These are phyloP conservation scores for Cercophora newfieldiana DNA, from an alignment of 495 filamentous ascomycete species.

Conservation along the genomic window DNA sequence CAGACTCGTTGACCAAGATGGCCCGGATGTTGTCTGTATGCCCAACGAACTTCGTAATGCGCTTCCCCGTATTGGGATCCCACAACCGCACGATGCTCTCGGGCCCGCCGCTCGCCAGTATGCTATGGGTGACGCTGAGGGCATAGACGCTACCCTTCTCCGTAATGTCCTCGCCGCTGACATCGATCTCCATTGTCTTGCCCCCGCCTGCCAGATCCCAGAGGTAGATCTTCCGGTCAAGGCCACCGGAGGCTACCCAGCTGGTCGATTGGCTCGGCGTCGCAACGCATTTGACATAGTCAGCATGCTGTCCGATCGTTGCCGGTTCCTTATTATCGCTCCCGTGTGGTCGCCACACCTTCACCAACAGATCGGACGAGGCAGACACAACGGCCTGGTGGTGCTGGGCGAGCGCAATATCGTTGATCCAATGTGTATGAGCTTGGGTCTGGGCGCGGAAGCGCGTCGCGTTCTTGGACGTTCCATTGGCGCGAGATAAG, in stretches of 20 bases:
- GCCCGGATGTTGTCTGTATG: constrained; percentile 94
- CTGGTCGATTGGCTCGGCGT: constrained; percentile 66
- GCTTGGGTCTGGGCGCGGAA: constrained; percentile 92
- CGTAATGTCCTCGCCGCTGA: constrained; percentile 71
- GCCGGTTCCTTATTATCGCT: constrained; percentile 65
- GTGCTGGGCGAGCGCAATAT: constrained; percentile 81
- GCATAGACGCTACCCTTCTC: constrained; percentile 97
- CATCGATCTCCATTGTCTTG: constrained; percentile 80
- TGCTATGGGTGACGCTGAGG: constrained; percentile 65
- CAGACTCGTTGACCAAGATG: constrained; percentile 83
- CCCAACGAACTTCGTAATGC: constrained; percentile 95
- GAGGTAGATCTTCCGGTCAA: constrained; percentile 86
- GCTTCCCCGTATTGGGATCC: constrained; percentile 86
- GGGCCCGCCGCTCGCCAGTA: constrained; percentile 90
- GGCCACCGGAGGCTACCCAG: constrained; percentile 95
- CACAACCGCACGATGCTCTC: constrained; percentile 92
- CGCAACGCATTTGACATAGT: constrained; percentile 94
- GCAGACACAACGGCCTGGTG: constrained; percentile 87
- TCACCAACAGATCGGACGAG: constrained; percentile 92
- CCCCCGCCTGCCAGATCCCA: constrained; percentile 92
- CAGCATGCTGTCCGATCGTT: constrained; percentile 87
- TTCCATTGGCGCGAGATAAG: constrained; percentile 25
- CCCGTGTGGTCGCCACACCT: constrained; percentile 88
- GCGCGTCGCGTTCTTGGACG: constrained; percentile 54
- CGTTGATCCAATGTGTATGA: constrained; percentile 98